Conservation (phyloP, 2,329 filamentous ascomycete genomes). For the Trichophyton simii region DNA sequence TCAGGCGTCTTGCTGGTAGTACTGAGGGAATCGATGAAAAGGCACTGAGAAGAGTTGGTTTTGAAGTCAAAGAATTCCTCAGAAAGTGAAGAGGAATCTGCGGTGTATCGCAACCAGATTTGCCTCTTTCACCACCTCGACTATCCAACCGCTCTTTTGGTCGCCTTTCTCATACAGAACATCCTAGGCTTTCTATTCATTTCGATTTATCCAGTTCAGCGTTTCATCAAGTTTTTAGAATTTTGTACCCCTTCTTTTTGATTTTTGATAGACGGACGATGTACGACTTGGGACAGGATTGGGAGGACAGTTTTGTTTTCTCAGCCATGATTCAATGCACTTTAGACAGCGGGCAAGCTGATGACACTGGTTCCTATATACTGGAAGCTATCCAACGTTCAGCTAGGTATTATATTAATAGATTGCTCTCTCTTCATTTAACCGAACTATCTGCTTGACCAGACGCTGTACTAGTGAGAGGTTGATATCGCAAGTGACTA, state of each 20-base stretch:
- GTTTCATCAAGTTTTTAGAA: not conserved
- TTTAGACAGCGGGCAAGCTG: not conserved
- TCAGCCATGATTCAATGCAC: not conserved
- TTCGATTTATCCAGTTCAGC: not conserved
- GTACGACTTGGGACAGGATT: not conserved
- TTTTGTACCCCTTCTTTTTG: not conserved
- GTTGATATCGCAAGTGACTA: too few species aligned
- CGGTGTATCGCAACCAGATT: too few species aligned
- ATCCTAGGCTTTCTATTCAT: too few species aligned
- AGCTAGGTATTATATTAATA: not conserved
- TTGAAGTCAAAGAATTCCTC: conserved; percentile 70
- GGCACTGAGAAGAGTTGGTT: conserved; percentile 61
- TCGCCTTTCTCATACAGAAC: not conserved
- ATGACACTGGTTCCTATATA: not conserved
- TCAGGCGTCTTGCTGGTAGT: conserved; percentile 34
- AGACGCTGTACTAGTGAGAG: too few species aligned
- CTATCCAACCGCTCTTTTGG: not conserved
- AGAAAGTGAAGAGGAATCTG: not conserved
- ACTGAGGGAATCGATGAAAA: conserved; percentile 48
- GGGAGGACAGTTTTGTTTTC: not conserved
- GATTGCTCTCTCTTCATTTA: not conserved
- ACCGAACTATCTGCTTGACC: too few species aligned
- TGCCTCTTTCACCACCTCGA: not conserved
- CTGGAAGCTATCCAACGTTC: not conserved
- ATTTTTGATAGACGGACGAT: not conserved